Conservation (phyloP, 2,329 filamentous ascomycete genomes). For the Colletotrichum caudatum region DNA sequence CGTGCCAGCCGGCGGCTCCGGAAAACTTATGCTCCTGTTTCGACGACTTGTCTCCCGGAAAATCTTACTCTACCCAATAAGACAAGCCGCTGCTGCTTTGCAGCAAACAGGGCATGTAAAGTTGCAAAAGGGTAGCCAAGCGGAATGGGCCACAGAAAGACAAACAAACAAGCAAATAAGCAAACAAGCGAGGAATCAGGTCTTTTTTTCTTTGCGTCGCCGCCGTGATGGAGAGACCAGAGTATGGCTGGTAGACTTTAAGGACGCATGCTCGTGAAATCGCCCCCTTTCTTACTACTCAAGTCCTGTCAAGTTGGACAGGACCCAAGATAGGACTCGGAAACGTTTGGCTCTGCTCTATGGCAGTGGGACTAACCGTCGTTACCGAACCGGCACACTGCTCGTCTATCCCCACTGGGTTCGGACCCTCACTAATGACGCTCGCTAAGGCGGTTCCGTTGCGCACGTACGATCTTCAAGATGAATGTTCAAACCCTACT, state of each 20-base stretch:
- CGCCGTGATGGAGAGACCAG: background rate
- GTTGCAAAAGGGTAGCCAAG: background rate
- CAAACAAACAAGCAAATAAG: no score
- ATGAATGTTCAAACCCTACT: background rate
- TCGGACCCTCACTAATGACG: background rate
- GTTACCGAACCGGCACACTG: background rate
- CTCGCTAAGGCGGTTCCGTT: background rate
- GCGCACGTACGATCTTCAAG: no score
- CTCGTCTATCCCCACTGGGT: background rate
- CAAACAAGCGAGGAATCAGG: background rate
- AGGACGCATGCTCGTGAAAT: background rate
- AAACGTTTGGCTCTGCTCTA: background rate
- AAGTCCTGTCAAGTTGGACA: background rate
- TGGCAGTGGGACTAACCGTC: background rate
- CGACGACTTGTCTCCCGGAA: background rate
- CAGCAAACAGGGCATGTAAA: background rate
- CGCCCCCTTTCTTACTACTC: background rate
- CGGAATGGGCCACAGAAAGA: background rate
- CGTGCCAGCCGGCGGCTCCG: background rate
- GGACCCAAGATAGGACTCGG: background rate
- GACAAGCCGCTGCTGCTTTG: background rate
- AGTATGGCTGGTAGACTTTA: constrained; percentile 1
- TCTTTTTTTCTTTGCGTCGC: background rate
- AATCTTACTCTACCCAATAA: background rate
- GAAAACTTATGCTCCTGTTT: background rate